A percentile compares a stretch with the other conserved stretches of the same genome.
phyloP scores from a whole-genome alignment of 768 basidiomycete genomes.

The Pholiota molesta region DNA sequence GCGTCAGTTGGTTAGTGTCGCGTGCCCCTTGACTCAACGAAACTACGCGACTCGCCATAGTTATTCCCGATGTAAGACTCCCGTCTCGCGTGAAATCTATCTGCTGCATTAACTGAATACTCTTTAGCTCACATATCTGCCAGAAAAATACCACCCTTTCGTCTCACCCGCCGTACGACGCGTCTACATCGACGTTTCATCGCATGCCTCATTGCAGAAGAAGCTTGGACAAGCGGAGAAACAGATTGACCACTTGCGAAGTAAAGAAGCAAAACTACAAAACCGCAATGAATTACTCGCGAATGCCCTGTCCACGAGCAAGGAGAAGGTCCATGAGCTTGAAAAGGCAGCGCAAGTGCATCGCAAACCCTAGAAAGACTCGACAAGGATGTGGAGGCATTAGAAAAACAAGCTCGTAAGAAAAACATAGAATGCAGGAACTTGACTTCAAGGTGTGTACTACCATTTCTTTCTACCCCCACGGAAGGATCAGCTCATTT shows the following conservation, averaged over 20 bases:
- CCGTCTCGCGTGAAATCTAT: no score
- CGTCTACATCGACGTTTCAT: slow-evolving; percentile 47
- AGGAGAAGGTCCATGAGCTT: not conserved
- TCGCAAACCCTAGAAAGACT: not conserved
- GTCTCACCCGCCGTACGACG: slow-evolving; percentile 49
- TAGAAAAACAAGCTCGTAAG: not conserved
- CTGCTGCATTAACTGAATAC: not conserved
- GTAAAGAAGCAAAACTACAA: not conserved
- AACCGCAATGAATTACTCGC: not conserved
- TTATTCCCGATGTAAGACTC: slow-evolving; percentile 30
- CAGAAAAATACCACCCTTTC: slow-evolving; percentile 51
- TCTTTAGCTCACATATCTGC: slow-evolving; percentile 44
- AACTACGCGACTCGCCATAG: slow-evolving; percentile 16
- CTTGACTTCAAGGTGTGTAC: not conserved
- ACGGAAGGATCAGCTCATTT: not conserved
- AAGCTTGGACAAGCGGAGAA: slow-evolving; percentile 40
- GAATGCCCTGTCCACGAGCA: not conserved
- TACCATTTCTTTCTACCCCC: not conserved
- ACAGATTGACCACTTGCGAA: slow-evolving; percentile 7
- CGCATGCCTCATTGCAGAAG: slow-evolving; percentile 26
- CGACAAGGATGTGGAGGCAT: not conserved
- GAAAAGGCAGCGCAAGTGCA: not conserved
- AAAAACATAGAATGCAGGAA: not conserved
- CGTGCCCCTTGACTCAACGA: not conserved
- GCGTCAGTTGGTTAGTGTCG: slow-evolving; percentile 16